Base-by-base conservation (phyloP, 768 basidiomycete species). In the Termitomyces sp. region DNA sequence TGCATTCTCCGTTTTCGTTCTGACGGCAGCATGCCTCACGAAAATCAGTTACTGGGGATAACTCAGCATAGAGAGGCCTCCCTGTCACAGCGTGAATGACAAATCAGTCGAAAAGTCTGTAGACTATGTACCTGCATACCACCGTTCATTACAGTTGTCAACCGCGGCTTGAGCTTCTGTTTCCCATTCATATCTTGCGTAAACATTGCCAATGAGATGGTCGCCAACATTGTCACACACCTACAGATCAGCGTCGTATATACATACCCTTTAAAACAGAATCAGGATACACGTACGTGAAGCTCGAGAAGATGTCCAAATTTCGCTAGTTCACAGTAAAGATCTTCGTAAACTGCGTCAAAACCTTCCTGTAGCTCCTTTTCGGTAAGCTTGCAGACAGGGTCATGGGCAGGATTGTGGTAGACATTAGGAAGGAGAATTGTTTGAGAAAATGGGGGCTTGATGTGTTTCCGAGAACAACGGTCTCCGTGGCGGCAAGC, bases 181-280 rank as follows among this genome's bases (percentile, higher is more conserved):
- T 73, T 99, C 96, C 94, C 94, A 97, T 67, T 99, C 96, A 67
- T 91, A 99, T 23, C 96, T 85, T 4, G 95, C 96, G 68, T 99
- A 99, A 2, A 99, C 96, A 64, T 98, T 97, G 23, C 95, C 95
- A 65, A 96, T 92, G 26, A 98, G 78, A 68, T 99, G 96, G 68
- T 98, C 97, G n/a, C 97, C 97, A 35, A 99, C 95, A 67, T 99
- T 99, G 74, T 99, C 96, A 67, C 96, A 99, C 12, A 99, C 89
- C 89, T 91, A 53, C 37, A 54, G 49, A 54, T 58, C n/a, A 56
- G 46, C n/a, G 49, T 28, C 10, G 41, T 54, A 28, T 50, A 23
- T 49, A 28, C 51, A 23, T 47, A 17, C 38, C 38, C 40, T 23
- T 40, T 23, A 49, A 42, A 53, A 44, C 62, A 53, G 41, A 37